phyloP scores from a whole-genome alignment of 441 rosid genomes.

The Croton setiger region DNA sequence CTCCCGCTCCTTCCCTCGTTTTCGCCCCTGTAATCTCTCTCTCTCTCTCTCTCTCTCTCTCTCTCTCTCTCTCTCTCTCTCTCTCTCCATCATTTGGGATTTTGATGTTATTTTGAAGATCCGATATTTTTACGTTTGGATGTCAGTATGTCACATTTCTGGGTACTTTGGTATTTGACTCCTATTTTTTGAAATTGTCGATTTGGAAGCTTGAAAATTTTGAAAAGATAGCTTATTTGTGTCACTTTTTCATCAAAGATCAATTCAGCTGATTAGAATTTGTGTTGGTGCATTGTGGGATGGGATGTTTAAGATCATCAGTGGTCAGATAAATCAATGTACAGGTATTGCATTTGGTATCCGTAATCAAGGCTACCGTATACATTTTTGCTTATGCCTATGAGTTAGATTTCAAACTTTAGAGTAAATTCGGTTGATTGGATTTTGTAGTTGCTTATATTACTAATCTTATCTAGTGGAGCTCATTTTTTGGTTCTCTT shows the following conservation, averaged over 20 bases:
- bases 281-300: neutral
- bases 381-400: neutral
- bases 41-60: neutral
- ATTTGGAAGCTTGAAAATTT: neutral
- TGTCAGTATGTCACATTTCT: neutral
- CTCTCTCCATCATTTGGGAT: neutral
- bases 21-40: constrained; percentile 56
- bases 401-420: neutral
- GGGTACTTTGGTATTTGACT: neutral
- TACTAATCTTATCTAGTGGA: neutral
- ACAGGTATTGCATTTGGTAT: neutral
- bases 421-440: neutral
- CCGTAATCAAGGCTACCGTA: neutral
- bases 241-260: too few species aligned
- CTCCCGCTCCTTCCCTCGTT: constrained; percentile 72
- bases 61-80: too few species aligned
- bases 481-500: neutral
- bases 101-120: neutral
- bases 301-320: too few species aligned
- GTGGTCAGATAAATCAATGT: too few species aligned
- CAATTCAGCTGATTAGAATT: neutral
- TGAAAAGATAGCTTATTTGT: neutral
- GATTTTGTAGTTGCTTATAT: neutral
- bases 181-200: neutral
- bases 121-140: neutral